Percentiles rank a stretch among this genome's conserved stretches.
phyloP scores from a whole-genome alignment of 2,329 filamentous ascomycete species.

The Aspergillus intermedius region DNA sequence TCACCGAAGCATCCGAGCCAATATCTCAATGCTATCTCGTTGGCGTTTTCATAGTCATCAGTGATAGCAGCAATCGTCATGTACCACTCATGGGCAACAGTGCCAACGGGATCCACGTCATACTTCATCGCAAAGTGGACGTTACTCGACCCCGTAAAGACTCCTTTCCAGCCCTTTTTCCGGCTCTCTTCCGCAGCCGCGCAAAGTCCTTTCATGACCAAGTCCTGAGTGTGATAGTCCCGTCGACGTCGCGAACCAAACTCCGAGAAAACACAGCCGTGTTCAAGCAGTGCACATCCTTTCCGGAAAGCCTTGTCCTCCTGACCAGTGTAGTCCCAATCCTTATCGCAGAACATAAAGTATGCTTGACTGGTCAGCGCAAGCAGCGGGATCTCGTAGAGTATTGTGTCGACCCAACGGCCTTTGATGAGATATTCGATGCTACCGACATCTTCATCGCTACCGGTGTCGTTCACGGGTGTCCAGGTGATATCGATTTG shows the following conservation, averaged over 20 bases:
- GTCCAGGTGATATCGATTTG: constrained; percentile 68
- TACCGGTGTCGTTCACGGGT: constrained; percentile 50
- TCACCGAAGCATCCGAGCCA: constrained; percentile 91
- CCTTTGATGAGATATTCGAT: constrained; percentile 72
- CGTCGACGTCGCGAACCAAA: constrained; percentile 85
- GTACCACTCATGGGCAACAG: constrained; percentile 96
- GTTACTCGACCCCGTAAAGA: constrained; percentile 84
- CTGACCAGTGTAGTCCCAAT: constrained; percentile 85
- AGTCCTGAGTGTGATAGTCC: constrained; percentile 89
- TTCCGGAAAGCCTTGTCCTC: constrained; percentile 79
- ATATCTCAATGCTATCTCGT: constrained; percentile 74
- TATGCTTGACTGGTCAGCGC: constrained; percentile 92
- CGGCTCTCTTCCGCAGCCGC: constrained; percentile 67
- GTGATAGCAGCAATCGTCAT: constrained; percentile 95
- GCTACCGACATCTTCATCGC: constrained; percentile 63
- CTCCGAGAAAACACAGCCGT: constrained; percentile 84
- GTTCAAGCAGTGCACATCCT: constrained; percentile 67
- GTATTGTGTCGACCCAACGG: constrained; percentile 86
- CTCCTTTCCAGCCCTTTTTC: constrained; percentile 60
- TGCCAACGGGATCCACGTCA: constrained; percentile 75
- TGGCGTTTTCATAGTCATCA: constrained; percentile 75
- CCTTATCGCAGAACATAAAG: constrained; percentile 90
- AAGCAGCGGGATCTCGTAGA: constrained; percentile 94
- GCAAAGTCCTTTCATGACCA: constrained; percentile 82
- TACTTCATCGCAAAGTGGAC: constrained; percentile 96